Conservation (phyloP, 306 rosid species). For the Dalbergia cochinchinensis region DNA sequence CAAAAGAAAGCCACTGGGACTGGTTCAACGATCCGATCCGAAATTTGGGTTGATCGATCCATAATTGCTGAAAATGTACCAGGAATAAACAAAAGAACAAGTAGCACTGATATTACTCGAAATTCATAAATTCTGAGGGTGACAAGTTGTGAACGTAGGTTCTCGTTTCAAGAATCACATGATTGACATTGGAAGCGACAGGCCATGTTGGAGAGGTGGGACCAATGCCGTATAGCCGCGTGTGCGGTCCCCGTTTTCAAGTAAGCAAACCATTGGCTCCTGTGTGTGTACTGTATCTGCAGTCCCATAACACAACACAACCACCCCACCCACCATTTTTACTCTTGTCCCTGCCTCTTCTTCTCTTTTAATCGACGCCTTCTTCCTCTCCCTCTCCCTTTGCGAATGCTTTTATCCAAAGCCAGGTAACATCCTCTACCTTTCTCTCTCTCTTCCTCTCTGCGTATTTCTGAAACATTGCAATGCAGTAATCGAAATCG, state of each 20-base stretch:
- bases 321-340: background rate
- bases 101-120: too few relatives aligned
- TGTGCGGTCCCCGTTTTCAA: background rate
- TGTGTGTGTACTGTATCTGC: too few relatives aligned
- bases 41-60: too few relatives aligned
- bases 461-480: background rate
- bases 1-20: too few relatives aligned
- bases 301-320: too few relatives aligned
- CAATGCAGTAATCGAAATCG: background rate
- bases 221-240: background rate
- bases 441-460: background rate
- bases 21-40: too few relatives aligned
- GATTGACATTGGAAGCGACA: background rate
- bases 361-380: conserved; percentile 40
- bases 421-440: background rate
- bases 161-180: too few relatives aligned
- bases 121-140: too few relatives aligned
- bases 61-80: too few relatives aligned
- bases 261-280: background rate
- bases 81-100: too few relatives aligned
- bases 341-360: background rate
- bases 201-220: background rate
- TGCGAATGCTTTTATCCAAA: conserved; percentile 11
- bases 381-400: background rate
- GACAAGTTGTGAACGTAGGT: too few relatives aligned